phyloP scores from a whole-genome alignment of 805 yeast species.

The Yamadazyma phyllophila region DNA sequence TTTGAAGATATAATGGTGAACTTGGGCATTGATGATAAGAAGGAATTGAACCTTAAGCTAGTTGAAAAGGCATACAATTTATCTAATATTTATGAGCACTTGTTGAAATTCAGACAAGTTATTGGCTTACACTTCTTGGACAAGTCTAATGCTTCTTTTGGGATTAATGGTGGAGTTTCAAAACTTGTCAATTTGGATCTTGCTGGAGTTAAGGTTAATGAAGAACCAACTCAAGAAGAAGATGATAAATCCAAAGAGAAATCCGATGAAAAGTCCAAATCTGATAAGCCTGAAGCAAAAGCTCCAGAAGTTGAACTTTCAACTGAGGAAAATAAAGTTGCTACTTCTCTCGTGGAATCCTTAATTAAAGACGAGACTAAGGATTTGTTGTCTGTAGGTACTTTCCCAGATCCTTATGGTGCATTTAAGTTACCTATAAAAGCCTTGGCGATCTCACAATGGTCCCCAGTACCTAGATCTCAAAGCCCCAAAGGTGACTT shows the following conservation, averaged over 20 bases:
- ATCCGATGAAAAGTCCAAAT: too few species aligned
- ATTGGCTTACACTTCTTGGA: slow-evolving; percentile 51
- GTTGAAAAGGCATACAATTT: slow-evolving; percentile 59
- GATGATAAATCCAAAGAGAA: slow-evolving; percentile 13
- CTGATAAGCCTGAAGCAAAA: too few species aligned
- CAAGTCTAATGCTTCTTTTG: slow-evolving; percentile 42
- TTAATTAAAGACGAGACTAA: slow-evolving; percentile 1
- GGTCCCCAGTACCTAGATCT: slow-evolving; percentile 80
- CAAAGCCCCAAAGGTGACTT: slow-evolving; percentile 72
- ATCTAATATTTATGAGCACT: slow-evolving; percentile 58
- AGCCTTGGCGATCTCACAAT: slow-evolving; percentile 59
- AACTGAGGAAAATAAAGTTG: slow-evolving; percentile 8
- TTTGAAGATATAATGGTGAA: slow-evolving; percentile 22
- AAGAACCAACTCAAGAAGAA: slow-evolving; percentile 14
- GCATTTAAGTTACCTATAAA: slow-evolving; percentile 51
- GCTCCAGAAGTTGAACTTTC: slow-evolving; percentile 1
- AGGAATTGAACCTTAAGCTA: slow-evolving; percentile 42
- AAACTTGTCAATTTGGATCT: slow-evolving; percentile 44
- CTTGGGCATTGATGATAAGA: slow-evolving; percentile 20
- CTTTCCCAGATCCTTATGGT: slow-evolving; percentile 26
- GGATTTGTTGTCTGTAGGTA: slow-evolving; percentile 23
- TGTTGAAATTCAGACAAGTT: slow-evolving; percentile 60
- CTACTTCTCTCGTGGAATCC: slow-evolving; percentile 1
- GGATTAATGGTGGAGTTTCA: slow-evolving; percentile 48
- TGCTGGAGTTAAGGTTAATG: slow-evolving; percentile 23